These are phyloP conservation scores for Helotiales sp. DNA, from an alignment of 2,329 filamentous ascomycete genomes.

Conservation along the genomic window DNA sequence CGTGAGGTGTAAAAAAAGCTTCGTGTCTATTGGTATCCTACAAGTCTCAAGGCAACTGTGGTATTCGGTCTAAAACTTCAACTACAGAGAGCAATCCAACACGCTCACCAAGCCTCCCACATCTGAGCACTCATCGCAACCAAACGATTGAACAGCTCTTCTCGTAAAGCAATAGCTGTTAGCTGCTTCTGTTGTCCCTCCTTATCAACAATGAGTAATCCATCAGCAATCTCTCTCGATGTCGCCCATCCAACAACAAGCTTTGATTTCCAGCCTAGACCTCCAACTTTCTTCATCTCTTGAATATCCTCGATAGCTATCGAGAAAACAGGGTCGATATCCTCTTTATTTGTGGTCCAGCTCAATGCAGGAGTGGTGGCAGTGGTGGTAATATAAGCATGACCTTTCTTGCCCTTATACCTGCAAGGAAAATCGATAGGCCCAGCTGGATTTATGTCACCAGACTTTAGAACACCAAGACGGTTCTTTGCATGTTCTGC, in stretches of 20 bases:
- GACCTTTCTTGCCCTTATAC: slow-evolving; percentile 69
- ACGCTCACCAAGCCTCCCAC: slow-evolving; percentile 71
- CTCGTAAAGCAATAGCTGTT: slow-evolving; percentile 70
- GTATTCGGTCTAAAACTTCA: not conserved
- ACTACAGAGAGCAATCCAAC: not conserved
- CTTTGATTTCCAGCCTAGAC: slow-evolving; percentile 83
- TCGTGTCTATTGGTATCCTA: not conserved
- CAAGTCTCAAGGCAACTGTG: not conserved
- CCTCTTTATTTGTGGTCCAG: slow-evolving; percentile 44
- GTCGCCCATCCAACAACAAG: slow-evolving; percentile 79
- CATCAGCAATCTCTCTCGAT: slow-evolving; percentile 72
- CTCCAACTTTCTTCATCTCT: slow-evolving; percentile 78
- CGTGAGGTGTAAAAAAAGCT: no score
- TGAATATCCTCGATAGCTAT: slow-evolving; percentile 69
- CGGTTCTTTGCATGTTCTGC: slow-evolving; percentile 66
- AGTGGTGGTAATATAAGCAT: slow-evolving; percentile 67
- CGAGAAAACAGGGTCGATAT: slow-evolving; percentile 64
- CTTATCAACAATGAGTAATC: slow-evolving; percentile 46
- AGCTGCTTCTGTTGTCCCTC: slow-evolving; percentile 57
- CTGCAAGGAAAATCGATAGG: slow-evolving; percentile 77
- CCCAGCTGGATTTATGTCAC: slow-evolving; percentile 52
- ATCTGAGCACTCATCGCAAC: slow-evolving; percentile 77
- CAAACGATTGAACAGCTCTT: slow-evolving; percentile 80
- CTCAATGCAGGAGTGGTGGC: slow-evolving; percentile 66
- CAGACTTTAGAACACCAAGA: slow-evolving; percentile 62